A percentile compares a stretch with the other conserved stretches of the same genome.
Evolutionary conservation across 768 basidiomycete genomes (phyloP).

Genomic region (Boletus rex-veris): DNA sequence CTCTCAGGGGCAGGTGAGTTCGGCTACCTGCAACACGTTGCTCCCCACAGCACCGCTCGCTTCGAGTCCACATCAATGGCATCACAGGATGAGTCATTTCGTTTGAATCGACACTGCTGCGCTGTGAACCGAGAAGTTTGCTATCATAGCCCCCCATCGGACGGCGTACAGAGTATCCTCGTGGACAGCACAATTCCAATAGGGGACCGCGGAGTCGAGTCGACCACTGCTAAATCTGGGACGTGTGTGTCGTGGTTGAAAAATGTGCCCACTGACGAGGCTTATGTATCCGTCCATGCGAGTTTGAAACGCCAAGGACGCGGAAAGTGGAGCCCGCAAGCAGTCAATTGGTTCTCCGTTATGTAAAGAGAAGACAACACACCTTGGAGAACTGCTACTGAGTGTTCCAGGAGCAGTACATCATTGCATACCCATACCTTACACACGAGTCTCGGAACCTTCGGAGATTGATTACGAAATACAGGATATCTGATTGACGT

Average conservation of each 20-base stretch:
- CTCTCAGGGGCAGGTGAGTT: background rate
- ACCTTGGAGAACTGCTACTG: background rate
- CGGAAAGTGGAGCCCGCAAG: background rate
- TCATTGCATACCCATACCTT: background rate
- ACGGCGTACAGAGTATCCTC: background rate
- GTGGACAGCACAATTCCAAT: background rate
- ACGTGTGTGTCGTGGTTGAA: background rate
- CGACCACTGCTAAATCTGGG: background rate
- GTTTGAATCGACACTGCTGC: too few relatives aligned
- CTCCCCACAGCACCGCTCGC: too few relatives aligned
- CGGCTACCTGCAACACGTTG: background rate
- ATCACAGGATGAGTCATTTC: too few relatives aligned
- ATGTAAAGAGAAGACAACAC: background rate
- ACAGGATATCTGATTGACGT: background rate
- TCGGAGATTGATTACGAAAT: background rate
- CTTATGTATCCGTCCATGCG: background rate
- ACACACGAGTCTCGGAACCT: background rate
- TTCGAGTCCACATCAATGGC: too few relatives aligned
- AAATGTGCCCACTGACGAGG: background rate
- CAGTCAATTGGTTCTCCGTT: background rate
- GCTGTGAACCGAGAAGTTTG: background rate
- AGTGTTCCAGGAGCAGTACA: background rate
- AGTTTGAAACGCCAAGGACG: constrained; percentile 9
- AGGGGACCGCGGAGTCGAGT: background rate
- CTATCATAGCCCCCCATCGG: too few relatives aligned